Evolutionary conservation across 2,329 filamentous ascomycete species (phyloP).

Genomic region (Penicillium sp.): DNA sequence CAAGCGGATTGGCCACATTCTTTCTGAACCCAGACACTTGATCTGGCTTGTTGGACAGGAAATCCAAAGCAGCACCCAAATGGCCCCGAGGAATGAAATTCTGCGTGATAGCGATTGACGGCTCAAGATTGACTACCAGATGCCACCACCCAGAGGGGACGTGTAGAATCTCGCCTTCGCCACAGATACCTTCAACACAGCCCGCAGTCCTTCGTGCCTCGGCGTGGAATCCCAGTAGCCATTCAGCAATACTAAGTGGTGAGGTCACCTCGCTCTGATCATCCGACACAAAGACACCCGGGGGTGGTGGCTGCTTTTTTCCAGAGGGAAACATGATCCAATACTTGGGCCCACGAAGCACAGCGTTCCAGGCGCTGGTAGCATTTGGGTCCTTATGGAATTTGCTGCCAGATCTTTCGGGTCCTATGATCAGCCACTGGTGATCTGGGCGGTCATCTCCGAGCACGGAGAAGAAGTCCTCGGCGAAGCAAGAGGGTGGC

Average conservation of each 20-base stretch:
- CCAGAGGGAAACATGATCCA: slow-evolving; percentile 97
- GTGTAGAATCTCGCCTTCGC: slow-evolving; percentile 81
- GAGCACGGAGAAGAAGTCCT: slow-evolving; percentile 81
- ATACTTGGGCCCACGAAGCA: slow-evolving; percentile 87
- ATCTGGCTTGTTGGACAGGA: slow-evolving; percentile 77
- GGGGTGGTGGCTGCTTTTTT: slow-evolving; percentile 64
- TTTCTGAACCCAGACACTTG: slow-evolving; percentile 85
- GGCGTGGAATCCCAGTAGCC: slow-evolving; percentile 85
- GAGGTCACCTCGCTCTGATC: slow-evolving; percentile 93
- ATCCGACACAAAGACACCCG: slow-evolving; percentile 84
- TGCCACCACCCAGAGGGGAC: slow-evolving; percentile 98
- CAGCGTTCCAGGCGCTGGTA: slow-evolving; percentile 86
- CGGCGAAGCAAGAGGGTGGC: slow-evolving; percentile 80
- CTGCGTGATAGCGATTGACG: slow-evolving; percentile 86
- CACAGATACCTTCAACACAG: slow-evolving; percentile 83
- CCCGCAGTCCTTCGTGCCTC: slow-evolving; percentile 75
- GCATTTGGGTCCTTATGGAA: slow-evolving; percentile 84
- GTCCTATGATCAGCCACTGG: slow-evolving; percentile 90
- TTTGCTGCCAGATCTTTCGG: slow-evolving; percentile 82
- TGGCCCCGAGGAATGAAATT: slow-evolving; percentile 86
- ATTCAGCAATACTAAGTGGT: slow-evolving; percentile 94
- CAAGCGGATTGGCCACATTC: slow-evolving; percentile 70
- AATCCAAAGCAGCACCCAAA: slow-evolving; percentile 73
- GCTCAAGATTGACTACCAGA: slow-evolving; percentile 84
- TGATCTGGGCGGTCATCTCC: slow-evolving; percentile 79